Percentiles rank a stretch among this genome's conserved stretches.
Conservation (phyloP, 2,329 filamentous ascomycete genomes). For the Colletotrichum sublineola region DNA sequence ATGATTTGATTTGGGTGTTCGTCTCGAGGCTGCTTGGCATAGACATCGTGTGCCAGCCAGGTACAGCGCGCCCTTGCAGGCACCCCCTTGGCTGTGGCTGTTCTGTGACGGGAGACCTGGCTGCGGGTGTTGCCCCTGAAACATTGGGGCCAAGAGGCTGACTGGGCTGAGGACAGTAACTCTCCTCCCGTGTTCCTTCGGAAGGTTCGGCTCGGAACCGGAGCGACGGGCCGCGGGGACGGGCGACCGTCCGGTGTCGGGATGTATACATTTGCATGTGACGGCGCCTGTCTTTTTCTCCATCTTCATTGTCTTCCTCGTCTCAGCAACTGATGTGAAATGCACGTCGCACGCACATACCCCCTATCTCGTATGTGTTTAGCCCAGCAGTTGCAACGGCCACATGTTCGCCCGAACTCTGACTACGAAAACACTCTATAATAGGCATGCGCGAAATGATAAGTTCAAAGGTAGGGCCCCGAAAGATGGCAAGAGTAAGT, state of each 20-base stretch:
- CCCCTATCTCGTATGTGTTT: background rate
- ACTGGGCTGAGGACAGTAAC: background rate
- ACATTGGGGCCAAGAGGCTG: constrained; percentile 22
- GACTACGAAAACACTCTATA: background rate
- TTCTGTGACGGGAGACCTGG: constrained; percentile 4
- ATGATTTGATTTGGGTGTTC: background rate
- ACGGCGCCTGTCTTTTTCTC: background rate
- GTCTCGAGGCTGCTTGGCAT: background rate
- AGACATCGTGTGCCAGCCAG: no score
- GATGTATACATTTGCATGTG: background rate
- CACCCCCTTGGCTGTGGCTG: constrained; percentile 3
- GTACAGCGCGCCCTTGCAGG: constrained; percentile 5
- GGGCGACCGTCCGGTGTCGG: background rate
- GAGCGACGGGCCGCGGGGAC: background rate
- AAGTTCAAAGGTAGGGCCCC: background rate
- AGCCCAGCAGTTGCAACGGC: background rate
- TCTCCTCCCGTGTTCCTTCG: background rate
- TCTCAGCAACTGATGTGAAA: background rate
- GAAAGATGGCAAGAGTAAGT: background rate
- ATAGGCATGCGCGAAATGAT: background rate
- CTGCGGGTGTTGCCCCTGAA: constrained; percentile 21
- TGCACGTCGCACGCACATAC: no score
- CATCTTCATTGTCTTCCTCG: background rate
- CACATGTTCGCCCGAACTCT: background rate
- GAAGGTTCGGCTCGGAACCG: constrained; percentile 4